These are phyloP conservation scores for Rhizoclosmatium globosum DNA, from an alignment of 192 early-diverging fungal species.

Conservation along the genomic window DNA sequence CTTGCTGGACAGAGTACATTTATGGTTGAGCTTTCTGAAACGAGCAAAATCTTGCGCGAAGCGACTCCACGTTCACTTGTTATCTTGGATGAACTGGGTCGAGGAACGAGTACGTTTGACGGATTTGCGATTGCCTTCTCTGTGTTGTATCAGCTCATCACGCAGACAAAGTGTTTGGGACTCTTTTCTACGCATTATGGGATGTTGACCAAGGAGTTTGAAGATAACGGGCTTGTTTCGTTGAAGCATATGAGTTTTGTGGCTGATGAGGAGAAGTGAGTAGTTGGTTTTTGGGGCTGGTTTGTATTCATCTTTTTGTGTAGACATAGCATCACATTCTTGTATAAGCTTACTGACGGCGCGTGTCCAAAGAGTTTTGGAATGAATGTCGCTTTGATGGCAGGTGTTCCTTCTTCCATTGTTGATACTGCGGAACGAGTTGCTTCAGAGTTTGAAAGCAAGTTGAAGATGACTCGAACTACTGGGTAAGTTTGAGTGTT, in stretches of 20 bases:
- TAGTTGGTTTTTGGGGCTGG: neutral
- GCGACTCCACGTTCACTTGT: conserved; percentile 91
- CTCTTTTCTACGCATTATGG: conserved; percentile 98
- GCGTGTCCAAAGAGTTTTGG: conserved; percentile 94
- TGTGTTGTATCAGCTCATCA: conserved; percentile 85
- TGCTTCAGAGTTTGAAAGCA: conserved; percentile 79
- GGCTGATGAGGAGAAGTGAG: conserved; percentile 72
- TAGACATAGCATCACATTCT: conserved; percentile 86
- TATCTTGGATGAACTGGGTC: conserved; percentile 96
- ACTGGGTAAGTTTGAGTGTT: conserved; percentile 16
- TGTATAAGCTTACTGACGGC: conserved; percentile 89
- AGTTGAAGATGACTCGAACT: conserved; percentile 42
- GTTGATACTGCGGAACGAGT: conserved; percentile 73
- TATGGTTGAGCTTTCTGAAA: conserved; percentile 93
- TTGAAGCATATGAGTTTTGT: conserved; percentile 86
- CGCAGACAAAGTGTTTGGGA: conserved; percentile 84
- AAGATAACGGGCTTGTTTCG: conserved; percentile 68
- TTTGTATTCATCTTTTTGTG: neutral
- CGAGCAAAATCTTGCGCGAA: conserved; percentile 88
- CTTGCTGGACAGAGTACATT: conserved; percentile 95
- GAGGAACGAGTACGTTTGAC: conserved; percentile 97
- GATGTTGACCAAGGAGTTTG: conserved; percentile 87
- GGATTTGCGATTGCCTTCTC: conserved; percentile 95
- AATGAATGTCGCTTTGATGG: conserved; percentile 99
- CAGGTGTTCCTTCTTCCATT: conserved; percentile 76